Conservation (phyloP, 176 grass and related monocot genomes). For the Oryza punctata region DNA sequence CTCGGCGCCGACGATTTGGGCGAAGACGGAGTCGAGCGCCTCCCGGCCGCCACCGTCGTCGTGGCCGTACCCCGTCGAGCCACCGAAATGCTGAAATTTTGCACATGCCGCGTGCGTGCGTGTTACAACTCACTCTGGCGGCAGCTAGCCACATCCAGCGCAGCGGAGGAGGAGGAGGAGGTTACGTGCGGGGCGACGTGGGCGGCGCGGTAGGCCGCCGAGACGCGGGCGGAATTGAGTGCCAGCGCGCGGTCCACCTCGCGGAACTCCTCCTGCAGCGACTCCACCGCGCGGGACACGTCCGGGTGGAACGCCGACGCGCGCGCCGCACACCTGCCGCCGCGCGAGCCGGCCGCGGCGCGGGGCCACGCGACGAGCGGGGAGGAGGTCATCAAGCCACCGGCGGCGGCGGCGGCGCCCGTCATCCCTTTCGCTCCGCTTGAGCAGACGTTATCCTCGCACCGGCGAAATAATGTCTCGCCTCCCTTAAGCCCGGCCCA, state of each 20-base stretch:
- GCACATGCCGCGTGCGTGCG: neutral
- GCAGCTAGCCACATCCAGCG: neutral
- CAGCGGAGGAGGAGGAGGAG: no score
- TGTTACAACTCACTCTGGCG: neutral
- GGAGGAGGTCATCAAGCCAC: neutral
- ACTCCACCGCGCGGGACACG: constrained; percentile 71
- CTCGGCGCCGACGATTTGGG: constrained; percentile 78
- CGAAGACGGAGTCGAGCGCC: constrained; percentile 73
- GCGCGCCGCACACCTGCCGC: neutral
- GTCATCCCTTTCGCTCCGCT: constrained; percentile 21
- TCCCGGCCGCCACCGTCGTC: constrained; percentile 86
- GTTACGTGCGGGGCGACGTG: constrained; percentile 74
- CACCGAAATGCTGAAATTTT: constrained; percentile 74
- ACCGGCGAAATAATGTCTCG: neutral
- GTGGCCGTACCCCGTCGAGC: constrained; percentile 90
- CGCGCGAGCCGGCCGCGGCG: neutral
- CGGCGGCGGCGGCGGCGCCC: neutral
- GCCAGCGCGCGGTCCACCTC: constrained; percentile 68
- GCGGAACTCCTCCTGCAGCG: constrained; percentile 64
- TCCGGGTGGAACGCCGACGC: constrained; percentile 47
- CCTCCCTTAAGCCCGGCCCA: neutral
- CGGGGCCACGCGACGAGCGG: neutral
- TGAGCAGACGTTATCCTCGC: constrained; percentile 7
- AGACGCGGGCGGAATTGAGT: constrained; percentile 73
- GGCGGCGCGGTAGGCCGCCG: constrained; percentile 68